Conservation (phyloP, 2,329 filamentous ascomycete species). For the Emergomyces pasteurianus region DNA sequence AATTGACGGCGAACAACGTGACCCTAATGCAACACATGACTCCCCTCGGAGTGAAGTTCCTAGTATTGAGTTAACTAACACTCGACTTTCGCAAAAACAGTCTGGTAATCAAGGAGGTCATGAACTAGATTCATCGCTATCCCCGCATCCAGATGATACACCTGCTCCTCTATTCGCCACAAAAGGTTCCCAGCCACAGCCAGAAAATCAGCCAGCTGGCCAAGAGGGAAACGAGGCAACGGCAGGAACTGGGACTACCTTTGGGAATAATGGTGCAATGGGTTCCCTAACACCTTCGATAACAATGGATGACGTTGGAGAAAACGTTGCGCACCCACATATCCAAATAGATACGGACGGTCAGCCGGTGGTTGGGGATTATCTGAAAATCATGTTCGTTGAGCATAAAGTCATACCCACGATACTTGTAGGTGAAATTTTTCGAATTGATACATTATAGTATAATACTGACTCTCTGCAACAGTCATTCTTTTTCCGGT, state of each 20-base stretch:
- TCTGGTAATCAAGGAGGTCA: not conserved
- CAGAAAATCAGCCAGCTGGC: not conserved
- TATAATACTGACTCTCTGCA: conserved; percentile 4
- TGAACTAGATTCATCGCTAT: conserved; percentile 17
- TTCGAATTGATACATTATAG: conserved; percentile 1
- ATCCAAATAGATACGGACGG: conserved; percentile 51
- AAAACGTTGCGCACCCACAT: conserved; percentile 16
- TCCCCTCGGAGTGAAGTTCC: conserved; percentile 4
- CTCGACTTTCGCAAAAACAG: not conserved
- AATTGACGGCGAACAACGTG: conserved; percentile 43
- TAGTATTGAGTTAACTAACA: conserved; percentile 4
- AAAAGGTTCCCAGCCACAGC: conserved; percentile 16
- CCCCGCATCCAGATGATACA: conserved; percentile 53
- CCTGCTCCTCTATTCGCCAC: conserved; percentile 55
- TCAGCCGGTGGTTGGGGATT: conserved; percentile 80
- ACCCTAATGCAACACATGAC: conserved; percentile 28
- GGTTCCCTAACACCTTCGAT: not conserved
- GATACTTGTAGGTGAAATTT: conserved; percentile 59
- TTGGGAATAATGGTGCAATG: not conserved
- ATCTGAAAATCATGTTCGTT: conserved; percentile 91
- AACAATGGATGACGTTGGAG: conserved; percentile 1
- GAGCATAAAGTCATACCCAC: conserved; percentile 89
- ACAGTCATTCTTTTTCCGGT: conserved; percentile 93
- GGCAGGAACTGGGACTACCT: not conserved
- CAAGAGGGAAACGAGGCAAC: not conserved